Evolutionary conservation across 371 early-diverging fungal genomes (phyloP), one percentile per base, ranked within the genome.

Genomic region (Mortierella sp.): DNA sequence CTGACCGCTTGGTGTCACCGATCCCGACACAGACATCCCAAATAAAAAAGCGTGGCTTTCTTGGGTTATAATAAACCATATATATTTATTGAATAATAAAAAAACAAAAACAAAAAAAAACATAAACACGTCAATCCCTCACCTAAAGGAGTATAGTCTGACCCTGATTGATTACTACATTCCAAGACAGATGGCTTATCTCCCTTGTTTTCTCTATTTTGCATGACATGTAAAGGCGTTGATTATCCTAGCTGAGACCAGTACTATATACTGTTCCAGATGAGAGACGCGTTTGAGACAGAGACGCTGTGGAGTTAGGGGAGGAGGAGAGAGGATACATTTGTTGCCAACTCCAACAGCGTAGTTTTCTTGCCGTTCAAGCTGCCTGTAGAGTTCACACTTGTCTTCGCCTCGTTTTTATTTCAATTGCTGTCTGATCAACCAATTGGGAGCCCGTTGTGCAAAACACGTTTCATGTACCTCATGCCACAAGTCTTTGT

Each of bases 11-110:
- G 61, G 69, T 62, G 62, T 62, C 69, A 68, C 69, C 35, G 69
- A 68, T 61, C 22, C 66, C 40, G 61, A 68, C 62, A 62, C 69
- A 47, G 39, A 68, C 69, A 68, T 43, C 30, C 62, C 61, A 45
- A 68, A 16, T 14, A 30, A 28, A 18, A 10, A 55, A 54, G n/a
- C 54, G 6, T 30, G 16, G 30, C 30, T 18, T 55, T 11, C 24
- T 20, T 55, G 24, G 55, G 35, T 35, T 35, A 35, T 35, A 1
- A 35, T 35, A 35, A 35, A 35, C 28, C 20, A 28, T 55, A 55
- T 5, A 28, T 26, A 28, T 24, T 10, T 14, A 20, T 51, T 54
- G 22, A 16, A 47, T 18, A 47, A 47, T 16, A 11, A 47, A 47
- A 47, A n/a, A n/a, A 43, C 11, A 40, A 40, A 40, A 40, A 40